A percentile compares a stretch with the other conserved stretches of the same genome.
These are phyloP conservation scores for Neurospora hispaniola DNA, from an alignment of 495 filamentous ascomycete species.

Conservation along the genomic window DNA sequence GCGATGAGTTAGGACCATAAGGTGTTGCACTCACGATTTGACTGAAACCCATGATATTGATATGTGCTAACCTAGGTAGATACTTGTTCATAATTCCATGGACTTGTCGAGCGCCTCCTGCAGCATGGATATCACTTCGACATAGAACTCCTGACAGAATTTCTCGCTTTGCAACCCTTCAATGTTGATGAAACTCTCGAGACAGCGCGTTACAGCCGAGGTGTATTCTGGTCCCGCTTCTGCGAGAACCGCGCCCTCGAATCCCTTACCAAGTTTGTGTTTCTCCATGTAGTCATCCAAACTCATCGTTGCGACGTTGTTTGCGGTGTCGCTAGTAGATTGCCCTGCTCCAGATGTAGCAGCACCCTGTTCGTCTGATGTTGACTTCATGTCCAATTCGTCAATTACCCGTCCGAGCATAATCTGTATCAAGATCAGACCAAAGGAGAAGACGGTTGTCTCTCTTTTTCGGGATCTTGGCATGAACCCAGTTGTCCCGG, in stretches of 20 bases:
- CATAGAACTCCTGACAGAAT: conserved; percentile 9
- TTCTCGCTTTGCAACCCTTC: conserved; percentile 1
- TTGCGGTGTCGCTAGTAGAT: no score
- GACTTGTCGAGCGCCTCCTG: background rate
- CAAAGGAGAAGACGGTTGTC: conserved; percentile 1
- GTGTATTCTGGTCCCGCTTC: conserved; percentile 1
- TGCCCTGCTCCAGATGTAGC: background rate
- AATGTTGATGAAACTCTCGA: conserved; percentile 2
- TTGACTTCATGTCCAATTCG: background rate
- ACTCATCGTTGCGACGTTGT: background rate
- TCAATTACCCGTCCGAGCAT: background rate
- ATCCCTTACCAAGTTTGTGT: no score
- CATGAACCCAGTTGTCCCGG: background rate
- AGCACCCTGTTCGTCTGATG: background rate
- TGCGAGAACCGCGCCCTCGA: background rate
- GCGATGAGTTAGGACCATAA: no score
- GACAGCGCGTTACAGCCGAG: background rate
- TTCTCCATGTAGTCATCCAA: no score
- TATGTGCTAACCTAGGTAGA: no score
- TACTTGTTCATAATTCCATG: background rate
- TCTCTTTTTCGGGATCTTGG: background rate
- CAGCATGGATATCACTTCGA: conserved; percentile 4
- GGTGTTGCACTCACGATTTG: no score
- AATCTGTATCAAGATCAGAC: conserved; percentile 1
- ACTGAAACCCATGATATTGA: no score